Evolutionary conservation across 2,329 filamentous ascomycete species (phyloP).

Genomic region (Leptographium wingfieldii): DNA sequence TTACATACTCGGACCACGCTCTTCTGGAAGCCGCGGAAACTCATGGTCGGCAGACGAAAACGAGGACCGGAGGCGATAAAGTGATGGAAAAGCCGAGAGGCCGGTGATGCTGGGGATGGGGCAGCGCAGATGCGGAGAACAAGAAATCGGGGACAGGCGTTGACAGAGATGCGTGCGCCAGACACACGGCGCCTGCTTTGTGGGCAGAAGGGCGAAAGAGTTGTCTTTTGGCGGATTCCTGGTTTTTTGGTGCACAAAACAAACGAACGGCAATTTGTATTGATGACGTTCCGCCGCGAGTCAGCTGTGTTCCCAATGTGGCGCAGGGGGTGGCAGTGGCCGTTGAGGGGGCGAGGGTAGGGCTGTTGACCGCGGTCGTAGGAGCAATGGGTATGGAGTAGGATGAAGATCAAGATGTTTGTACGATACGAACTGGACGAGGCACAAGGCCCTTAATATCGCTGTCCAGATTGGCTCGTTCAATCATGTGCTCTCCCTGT

Average conservation of each 20-base stretch:
- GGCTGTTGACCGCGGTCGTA: neutral
- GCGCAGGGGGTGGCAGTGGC: neutral
- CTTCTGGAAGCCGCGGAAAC: conserved; percentile 94
- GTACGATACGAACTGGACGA: too few relatives aligned
- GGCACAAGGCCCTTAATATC: too few relatives aligned
- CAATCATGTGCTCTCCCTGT: too few relatives aligned
- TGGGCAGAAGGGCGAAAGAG: too few relatives aligned
- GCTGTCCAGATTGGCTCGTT: too few relatives aligned
- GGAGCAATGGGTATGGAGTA: too few relatives aligned
- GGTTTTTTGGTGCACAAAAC: neutral
- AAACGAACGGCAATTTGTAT: neutral
- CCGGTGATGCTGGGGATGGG: too few relatives aligned
- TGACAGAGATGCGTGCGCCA: neutral
- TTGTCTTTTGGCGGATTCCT: neutral
- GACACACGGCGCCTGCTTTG: neutral
- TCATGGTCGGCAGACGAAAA: conserved; percentile 45
- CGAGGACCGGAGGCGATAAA: neutral
- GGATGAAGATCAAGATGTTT: too few relatives aligned
- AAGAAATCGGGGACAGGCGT: too few relatives aligned
- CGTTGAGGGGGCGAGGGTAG: neutral
- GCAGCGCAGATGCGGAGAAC: too few relatives aligned
- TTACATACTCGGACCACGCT: conserved; percentile 61
- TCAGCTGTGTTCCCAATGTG: neutral
- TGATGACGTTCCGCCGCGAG: neutral
- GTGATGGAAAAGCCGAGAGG: neutral